Percentiles rank a stretch among this genome's conserved stretches.
Evolutionary conservation across 1,284 basidiomycete genomes (phyloP).

Genomic region (Tranzscheliella williamsii): DNA sequence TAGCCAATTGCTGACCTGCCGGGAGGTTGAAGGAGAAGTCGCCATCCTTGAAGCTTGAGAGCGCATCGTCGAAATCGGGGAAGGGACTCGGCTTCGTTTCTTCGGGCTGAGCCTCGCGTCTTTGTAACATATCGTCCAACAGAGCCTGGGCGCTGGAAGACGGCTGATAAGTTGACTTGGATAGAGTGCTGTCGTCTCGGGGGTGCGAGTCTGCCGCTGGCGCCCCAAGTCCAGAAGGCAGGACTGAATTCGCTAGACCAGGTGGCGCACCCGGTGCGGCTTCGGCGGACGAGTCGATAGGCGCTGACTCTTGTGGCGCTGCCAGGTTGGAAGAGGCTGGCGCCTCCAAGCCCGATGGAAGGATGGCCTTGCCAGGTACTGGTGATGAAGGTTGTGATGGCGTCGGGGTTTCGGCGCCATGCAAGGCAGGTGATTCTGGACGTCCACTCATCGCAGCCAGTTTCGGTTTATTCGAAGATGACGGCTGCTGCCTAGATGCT

Average conservation of each 20-base stretch:
- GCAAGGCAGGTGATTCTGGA: constrained; percentile 27
- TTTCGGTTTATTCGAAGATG: constrained; percentile 20
- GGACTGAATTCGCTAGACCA: constrained; percentile 1
- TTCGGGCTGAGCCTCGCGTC: constrained; percentile 77
- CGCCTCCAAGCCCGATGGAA: constrained; percentile 3
- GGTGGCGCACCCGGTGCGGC: constrained; percentile 5
- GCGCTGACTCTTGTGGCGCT: constrained; percentile 1
- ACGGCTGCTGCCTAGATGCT: constrained; percentile 19
- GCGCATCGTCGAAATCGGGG: constrained; percentile 55
- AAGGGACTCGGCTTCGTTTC: constrained; percentile 46
- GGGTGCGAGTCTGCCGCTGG: constrained; percentile 61
- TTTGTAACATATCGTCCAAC: constrained; percentile 77
- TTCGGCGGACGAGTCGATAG: neutral
- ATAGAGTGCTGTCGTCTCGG: constrained; percentile 31
- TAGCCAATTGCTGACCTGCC: constrained; percentile 18
- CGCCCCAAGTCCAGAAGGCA: neutral
- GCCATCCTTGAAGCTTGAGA: constrained; percentile 51
- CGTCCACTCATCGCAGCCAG: constrained; percentile 16
- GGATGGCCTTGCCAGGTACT: constrained; percentile 28
- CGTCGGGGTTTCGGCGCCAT: constrained; percentile 24
- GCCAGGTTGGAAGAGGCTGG: neutral
- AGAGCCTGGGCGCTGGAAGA: constrained; percentile 80
- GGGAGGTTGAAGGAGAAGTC: constrained; percentile 57
- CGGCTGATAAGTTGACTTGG: constrained; percentile 74
- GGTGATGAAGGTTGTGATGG: constrained; percentile 28